Conservation (phyloP, 2,329 filamentous ascomycete species). For the Penicillium sp. region DNA sequence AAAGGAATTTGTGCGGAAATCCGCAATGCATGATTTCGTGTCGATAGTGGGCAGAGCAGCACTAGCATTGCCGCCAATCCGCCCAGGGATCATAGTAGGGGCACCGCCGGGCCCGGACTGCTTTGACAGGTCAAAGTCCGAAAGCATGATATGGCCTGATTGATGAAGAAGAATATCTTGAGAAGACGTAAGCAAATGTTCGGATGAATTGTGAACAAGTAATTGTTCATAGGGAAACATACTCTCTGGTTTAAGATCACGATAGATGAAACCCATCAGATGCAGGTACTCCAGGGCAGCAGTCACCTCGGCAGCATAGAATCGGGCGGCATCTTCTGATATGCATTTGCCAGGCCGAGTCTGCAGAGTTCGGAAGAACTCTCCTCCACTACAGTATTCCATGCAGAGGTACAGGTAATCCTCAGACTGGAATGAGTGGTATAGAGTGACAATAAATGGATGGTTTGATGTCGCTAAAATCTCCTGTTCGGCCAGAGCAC, state of each 20-base stretch:
- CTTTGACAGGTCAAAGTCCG: slow-evolving; percentile 96
- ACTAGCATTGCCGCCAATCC: slow-evolving; percentile 71
- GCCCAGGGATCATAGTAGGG: slow-evolving; percentile 94
- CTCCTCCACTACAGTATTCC: slow-evolving; percentile 98
- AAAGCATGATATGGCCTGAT: slow-evolving; percentile 99
- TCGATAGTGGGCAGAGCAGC: slow-evolving; percentile 93
- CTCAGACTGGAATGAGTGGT: slow-evolving; percentile 98
- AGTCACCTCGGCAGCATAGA: slow-evolving; percentile 96
- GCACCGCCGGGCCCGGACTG: slow-evolving; percentile 94
- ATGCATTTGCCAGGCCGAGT: slow-evolving; percentile 96
- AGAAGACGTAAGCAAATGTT: slow-evolving; percentile 34
- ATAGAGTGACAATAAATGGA: slow-evolving; percentile 96
- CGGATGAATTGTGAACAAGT: neutral
- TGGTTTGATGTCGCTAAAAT: slow-evolving; percentile 98
- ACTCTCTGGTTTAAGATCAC: slow-evolving; percentile 96
- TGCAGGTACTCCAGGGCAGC: slow-evolving; percentile 95
- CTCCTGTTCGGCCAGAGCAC: slow-evolving; percentile 93
- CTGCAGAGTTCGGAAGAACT: slow-evolving; percentile 93
- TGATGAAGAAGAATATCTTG: slow-evolving; percentile 92
- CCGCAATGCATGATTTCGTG: slow-evolving; percentile 95
- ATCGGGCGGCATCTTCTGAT: slow-evolving; percentile 90
- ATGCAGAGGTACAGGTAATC: slow-evolving; percentile 99
- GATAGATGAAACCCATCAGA: slow-evolving; percentile 98
- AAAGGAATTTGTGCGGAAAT: slow-evolving; percentile 97
- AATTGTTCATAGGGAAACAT: slow-evolving; percentile 39